Conservation (phyloP, 2,329 filamentous ascomycete species). For the Aureobasidium sp. region DNA sequence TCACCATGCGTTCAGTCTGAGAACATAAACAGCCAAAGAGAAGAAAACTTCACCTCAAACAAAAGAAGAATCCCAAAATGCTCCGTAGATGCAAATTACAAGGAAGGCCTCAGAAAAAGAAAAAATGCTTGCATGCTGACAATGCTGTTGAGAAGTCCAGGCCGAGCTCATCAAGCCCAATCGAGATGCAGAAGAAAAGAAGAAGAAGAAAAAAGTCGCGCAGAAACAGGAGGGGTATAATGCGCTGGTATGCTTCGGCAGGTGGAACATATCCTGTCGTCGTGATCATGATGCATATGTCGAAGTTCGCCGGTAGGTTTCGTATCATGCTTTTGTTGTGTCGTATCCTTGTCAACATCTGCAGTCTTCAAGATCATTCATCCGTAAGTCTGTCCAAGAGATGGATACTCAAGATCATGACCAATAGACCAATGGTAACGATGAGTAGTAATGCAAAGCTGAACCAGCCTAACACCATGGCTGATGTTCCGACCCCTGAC, state of each 20-base stretch:
- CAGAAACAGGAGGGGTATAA: not conserved
- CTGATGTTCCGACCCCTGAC: slow-evolving; percentile 83
- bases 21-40: not conserved
- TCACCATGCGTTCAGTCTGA: not conserved
- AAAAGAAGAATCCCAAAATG: not conserved
- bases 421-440: slow-evolving; percentile 86
- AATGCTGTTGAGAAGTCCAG: not conserved
- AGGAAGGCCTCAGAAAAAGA: not conserved
- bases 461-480: slow-evolving; percentile 98
- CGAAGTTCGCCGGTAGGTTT: not conserved
- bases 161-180: not conserved
- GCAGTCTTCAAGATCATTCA: slow-evolving; percentile 7
- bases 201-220: not conserved
- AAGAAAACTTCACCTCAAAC: not conserved
- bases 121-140: not conserved
- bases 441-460: slow-evolving; percentile 88
- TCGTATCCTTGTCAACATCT: not conserved
- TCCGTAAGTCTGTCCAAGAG: slow-evolving; percentile 59
- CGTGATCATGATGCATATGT: slow-evolving; percentile 7
- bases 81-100: slow-evolving; percentile 8
- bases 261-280: not conserved
- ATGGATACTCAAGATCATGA: slow-evolving; percentile 93
- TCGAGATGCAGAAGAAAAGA: not conserved
- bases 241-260: not conserved
- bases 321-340: not conserved